Evolutionary conservation across 1,284 basidiomycete species (phyloP).

Genomic region (Puccinia hordei): DNA sequence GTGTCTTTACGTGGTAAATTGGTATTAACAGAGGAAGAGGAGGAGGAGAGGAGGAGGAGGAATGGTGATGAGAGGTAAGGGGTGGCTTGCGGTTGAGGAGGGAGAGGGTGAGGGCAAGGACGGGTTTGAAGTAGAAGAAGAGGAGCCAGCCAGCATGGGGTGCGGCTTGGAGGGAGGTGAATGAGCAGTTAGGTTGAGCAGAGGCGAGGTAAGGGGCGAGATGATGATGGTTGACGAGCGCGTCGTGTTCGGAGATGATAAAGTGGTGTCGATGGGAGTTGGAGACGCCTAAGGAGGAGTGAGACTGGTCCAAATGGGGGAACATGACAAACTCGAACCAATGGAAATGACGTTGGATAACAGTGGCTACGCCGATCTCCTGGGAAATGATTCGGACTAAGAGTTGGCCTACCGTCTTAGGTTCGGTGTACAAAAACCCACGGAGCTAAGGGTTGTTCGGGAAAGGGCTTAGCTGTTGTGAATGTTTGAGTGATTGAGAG

Average conservation of each 20-base stretch:
- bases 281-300: background rate
- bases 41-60: no score
- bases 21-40: no score
- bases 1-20: no score
- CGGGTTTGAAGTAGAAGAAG: slow-evolving; percentile 2
- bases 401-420: slow-evolving; percentile 2
- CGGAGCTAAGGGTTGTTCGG: slow-evolving; percentile 20
- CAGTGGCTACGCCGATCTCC: slow-evolving; percentile 23
- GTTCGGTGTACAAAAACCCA: slow-evolving; percentile 21
- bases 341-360: slow-evolving; percentile 39
- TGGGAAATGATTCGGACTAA: slow-evolving; percentile 5
- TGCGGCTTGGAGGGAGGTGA: background rate
- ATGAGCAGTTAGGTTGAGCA: background rate
- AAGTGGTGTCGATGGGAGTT: background rate
- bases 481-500: no score
- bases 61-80: no score
- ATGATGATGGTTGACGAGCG: slow-evolving; percentile 20
- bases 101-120: background rate
- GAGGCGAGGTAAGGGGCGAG: background rate
- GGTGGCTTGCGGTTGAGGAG: no score
- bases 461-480: no score
- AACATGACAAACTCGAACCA: slow-evolving; percentile 39
- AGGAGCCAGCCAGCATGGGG: slow-evolving; percentile 28
- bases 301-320: background rate
- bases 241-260: slow-evolving; percentile 25